These are phyloP conservation scores for Leccinum sublutescens DNA, from an alignment of 768 basidiomycete species.

Conservation along the genomic window DNA sequence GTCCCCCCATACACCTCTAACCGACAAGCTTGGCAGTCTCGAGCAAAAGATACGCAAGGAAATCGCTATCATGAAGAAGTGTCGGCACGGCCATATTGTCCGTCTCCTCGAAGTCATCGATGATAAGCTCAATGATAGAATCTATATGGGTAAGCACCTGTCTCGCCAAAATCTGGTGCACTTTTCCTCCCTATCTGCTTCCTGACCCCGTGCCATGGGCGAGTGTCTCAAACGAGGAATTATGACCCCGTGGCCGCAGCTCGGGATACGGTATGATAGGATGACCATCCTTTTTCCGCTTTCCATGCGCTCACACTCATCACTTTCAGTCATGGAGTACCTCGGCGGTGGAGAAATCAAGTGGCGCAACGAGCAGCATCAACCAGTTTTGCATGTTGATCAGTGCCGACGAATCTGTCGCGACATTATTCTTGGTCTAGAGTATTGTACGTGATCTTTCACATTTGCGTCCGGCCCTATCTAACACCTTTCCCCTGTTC, in stretches of 20 bases:
- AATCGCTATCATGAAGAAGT: conserved; percentile 99
- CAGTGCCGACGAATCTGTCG: conserved; percentile 87
- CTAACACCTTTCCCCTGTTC: conserved; percentile 3
- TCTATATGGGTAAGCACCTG: conserved; percentile 84
- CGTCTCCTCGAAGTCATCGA: conserved; percentile 93
- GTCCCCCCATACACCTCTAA: conserved; percentile 52
- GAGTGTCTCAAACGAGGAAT: conserved; percentile 32
- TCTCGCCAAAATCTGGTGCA: conserved; percentile 12
- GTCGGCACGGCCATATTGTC: conserved; percentile 86
- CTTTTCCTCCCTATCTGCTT: conserved; percentile 22
- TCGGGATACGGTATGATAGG: conserved; percentile 33
- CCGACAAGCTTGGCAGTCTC: conserved; percentile 65
- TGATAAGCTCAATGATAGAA: conserved; percentile 80
- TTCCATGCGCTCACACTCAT: conserved; percentile 20
- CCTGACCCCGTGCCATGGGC: conserved; percentile 26
- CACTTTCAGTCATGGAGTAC: conserved; percentile 86
- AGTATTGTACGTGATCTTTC: conserved; percentile 72
- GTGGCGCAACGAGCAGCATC: conserved; percentile 66
- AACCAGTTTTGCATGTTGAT: conserved; percentile 77
- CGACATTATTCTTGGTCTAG: conserved; percentile 91
- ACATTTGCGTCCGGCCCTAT: conserved; percentile 2
- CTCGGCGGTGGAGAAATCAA: conserved; percentile 93
- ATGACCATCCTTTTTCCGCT: conserved; percentile 8
- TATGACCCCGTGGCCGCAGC: conserved; percentile 32
- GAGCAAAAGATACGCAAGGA: conserved; percentile 88